Conservation (phyloP, 345 rosid genomes). For the Brassica incana region DNA sequence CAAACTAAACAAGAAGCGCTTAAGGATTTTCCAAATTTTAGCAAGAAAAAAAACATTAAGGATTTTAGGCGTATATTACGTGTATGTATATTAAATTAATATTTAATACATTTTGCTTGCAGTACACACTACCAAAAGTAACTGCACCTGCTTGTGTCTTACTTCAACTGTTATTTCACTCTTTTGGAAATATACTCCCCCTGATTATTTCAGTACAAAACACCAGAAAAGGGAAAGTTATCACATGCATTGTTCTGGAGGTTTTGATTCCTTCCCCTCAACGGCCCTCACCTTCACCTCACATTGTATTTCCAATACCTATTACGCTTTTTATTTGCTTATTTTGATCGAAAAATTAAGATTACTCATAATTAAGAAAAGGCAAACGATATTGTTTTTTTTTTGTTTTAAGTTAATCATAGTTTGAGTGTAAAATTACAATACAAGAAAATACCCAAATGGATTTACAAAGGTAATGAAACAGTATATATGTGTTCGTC, state of each 20-base stretch:
- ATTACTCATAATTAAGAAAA: not conserved
- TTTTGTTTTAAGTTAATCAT: no score
- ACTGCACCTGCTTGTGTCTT: constrained; percentile 28
- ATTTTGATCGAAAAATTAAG: not conserved
- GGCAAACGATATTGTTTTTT: no score
- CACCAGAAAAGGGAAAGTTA: constrained; percentile 9
- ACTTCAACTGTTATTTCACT: constrained; percentile 24
- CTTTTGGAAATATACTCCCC: not conserved
- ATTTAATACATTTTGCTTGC: constrained; percentile 27
- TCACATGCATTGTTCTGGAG: constrained; percentile 19
- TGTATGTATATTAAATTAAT: not conserved
- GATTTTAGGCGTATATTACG: not conserved
- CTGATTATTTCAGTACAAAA: not conserved
- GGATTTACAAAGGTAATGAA: no score
- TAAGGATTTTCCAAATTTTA: no score
- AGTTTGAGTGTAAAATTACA: no score
- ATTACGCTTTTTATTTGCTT: not conserved
- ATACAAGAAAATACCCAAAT: no score
- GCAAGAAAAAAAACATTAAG: no score
- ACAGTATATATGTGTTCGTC: no score
- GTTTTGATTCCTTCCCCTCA: constrained; percentile 6
- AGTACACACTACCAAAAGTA: constrained; percentile 26
- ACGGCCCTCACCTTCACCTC: not conserved
- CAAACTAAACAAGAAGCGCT: not conserved
- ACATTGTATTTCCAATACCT: not conserved